These are phyloP conservation scores for Madurella fahalii DNA, from an alignment of 2,329 filamentous ascomycete genomes.

Conservation along the genomic window DNA sequence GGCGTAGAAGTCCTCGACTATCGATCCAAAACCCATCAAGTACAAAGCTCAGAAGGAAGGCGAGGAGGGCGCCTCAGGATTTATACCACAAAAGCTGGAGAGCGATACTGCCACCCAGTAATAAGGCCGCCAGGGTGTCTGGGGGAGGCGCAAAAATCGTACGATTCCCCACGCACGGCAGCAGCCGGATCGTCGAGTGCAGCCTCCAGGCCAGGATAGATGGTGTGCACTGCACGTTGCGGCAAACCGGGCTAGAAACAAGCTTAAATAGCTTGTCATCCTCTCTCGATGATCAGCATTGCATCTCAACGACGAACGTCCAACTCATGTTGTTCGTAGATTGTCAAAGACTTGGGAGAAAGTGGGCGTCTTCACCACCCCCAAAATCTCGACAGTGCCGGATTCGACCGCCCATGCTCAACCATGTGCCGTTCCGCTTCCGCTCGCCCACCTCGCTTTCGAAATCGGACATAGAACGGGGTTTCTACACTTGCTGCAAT, in stretches of 20 bases:
- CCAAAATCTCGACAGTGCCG: not conserved
- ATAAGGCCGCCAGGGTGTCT: not conserved
- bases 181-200: slow-evolving; percentile 22
- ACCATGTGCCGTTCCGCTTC: not conserved
- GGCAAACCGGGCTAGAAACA: slow-evolving; percentile 4
- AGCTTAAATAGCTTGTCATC: slow-evolving; percentile 9
- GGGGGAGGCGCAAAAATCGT: slow-evolving; percentile 21
- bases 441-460: not conserved
- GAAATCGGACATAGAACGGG: not conserved
- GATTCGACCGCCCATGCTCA: not conserved
- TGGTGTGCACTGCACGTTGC: slow-evolving; percentile 11
- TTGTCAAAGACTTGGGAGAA: not conserved
- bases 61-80: not conserved
- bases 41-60: too few species aligned
- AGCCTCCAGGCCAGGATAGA: slow-evolving; percentile 17
- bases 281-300: not conserved
- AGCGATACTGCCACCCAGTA: too few species aligned
- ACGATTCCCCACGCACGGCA: slow-evolving; percentile 25
- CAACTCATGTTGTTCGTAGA: not conserved
- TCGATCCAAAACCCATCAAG: too few species aligned
- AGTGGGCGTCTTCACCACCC: not conserved
- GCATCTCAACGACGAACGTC: not conserved
- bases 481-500: not conserved
- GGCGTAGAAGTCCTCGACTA: too few species aligned
- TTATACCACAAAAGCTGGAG: too few species aligned